Evolutionary conservation across 805 yeast species (phyloP).

Genomic region (Lipomyces chichibuensis): DNA sequence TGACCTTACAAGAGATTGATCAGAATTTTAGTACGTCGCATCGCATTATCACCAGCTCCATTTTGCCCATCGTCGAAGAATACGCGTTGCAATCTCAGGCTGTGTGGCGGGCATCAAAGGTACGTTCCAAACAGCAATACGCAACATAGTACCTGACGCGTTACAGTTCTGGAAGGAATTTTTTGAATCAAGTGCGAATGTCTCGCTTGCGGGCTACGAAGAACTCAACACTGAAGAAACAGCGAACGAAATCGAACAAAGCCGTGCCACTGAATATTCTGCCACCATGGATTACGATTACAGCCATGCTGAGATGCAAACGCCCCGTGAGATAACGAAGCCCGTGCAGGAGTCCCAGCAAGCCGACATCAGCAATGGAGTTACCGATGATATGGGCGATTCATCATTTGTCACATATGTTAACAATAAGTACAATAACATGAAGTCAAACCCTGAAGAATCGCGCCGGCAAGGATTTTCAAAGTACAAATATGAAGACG

Average conservation of each 20-base stretch:
- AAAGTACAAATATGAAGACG: constrained; percentile 6
- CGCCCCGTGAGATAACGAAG: background rate
- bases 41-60: constrained; percentile 63
- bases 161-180: constrained; percentile 70
- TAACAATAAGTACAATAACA: background rate
- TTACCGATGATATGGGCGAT: background rate
- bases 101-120: constrained; percentile 54
- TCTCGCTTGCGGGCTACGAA: constrained; percentile 59
- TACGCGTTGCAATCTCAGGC: constrained; percentile 62
- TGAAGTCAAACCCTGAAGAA: background rate
- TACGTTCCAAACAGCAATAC: constrained; percentile 1
- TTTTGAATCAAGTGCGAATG: constrained; percentile 74
- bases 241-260: background rate
- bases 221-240: constrained; percentile 39
- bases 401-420: constrained; percentile 19
- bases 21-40: constrained; percentile 70
- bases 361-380: background rate
- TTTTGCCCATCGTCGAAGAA: constrained; percentile 67
- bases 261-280: constrained; percentile 18
- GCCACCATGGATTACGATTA: constrained; percentile 27
- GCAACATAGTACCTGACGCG: background rate
- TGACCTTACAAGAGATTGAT: constrained; percentile 77
- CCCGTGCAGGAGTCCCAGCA: background rate
- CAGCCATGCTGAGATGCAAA: constrained; percentile 1
- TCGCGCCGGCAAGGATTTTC: background rate